These are phyloP conservation scores for Crucihimalaya himalaica DNA, from an alignment of 345 rosid genomes.

Conservation along the genomic window DNA sequence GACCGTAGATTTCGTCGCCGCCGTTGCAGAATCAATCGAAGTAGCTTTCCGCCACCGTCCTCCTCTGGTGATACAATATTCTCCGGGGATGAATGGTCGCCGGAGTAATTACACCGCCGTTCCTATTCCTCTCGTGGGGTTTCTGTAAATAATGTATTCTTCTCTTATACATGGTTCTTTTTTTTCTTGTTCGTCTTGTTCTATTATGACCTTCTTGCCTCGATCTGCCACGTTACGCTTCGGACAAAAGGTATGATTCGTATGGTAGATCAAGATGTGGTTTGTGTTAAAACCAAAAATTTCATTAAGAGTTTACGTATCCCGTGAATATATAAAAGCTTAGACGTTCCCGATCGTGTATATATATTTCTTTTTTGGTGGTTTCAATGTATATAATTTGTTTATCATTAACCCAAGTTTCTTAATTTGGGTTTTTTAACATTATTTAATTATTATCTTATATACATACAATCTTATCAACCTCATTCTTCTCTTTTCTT, in stretches of 20 bases:
- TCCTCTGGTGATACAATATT: constrained; percentile 26
- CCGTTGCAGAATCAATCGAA: constrained; percentile 40
- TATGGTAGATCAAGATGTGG: constrained; percentile 23
- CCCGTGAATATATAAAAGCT: constrained; percentile 19
- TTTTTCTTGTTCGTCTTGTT: constrained; percentile 8
- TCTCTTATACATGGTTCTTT: not conserved
- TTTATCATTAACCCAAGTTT: too few species aligned
- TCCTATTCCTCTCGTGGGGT: constrained; percentile 38
- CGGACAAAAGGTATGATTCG: not conserved
- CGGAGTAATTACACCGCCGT: constrained; percentile 35
- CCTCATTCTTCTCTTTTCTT: too few species aligned
- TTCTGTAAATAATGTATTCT: constrained; percentile 25
- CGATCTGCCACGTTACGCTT: not conserved
- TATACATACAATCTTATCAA: too few species aligned
- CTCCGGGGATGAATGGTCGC: constrained; percentile 15
- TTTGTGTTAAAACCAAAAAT: not conserved
- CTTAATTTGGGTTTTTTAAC: too few species aligned
- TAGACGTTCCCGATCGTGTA: not conserved
- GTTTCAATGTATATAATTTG: not conserved
- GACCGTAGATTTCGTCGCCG: constrained; percentile 36
- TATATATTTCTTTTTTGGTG: not conserved
- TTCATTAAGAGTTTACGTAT: constrained; percentile 21
- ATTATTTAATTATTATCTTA: too few species aligned
- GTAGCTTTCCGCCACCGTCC: constrained; percentile 41
- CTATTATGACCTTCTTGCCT: not conserved